Conservation (phyloP, 73 alveolate species). For the Vitrella brassicaformis region DNA sequence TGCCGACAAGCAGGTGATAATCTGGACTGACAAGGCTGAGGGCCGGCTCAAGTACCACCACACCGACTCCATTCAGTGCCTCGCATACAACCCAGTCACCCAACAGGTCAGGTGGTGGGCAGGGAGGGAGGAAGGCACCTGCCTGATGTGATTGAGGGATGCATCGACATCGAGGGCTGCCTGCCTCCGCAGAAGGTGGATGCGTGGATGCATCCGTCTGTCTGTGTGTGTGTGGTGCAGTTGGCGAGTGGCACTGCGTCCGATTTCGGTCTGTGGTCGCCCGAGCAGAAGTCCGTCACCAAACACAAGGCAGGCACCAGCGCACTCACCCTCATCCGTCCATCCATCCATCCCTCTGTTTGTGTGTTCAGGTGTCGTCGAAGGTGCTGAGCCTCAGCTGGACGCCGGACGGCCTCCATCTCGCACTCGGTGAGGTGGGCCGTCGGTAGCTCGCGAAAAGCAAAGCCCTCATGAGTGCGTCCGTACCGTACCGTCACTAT, state of each 20-base stretch:
- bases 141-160: no score
- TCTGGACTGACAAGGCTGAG: conserved; percentile 67
- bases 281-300: conserved; percentile 40
- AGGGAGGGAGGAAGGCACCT: no score
- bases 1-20: conserved; percentile 52
- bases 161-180: no score
- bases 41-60: conserved; percentile 44
- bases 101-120: conserved; percentile 21
- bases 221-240: no score
- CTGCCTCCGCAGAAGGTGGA: no score
- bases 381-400: conserved; percentile 20
- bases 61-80: conserved; percentile 47
- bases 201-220: no score
- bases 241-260: conserved; percentile 60
- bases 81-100: conserved; percentile 71
- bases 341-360: neutral
- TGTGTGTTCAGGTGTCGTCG: conserved; percentile 17
- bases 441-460: no score
- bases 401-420: conserved; percentile 20
- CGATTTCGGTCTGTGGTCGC: conserved; percentile 45
- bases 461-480: no score
- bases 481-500: neutral
- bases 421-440: neutral
- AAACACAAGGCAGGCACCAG: conserved; percentile 9
- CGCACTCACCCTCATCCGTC: neutral